These are phyloP conservation scores for Tylopilus sp. DNA, from an alignment of 1,284 basidiomycete genomes.

Conservation along the genomic window DNA sequence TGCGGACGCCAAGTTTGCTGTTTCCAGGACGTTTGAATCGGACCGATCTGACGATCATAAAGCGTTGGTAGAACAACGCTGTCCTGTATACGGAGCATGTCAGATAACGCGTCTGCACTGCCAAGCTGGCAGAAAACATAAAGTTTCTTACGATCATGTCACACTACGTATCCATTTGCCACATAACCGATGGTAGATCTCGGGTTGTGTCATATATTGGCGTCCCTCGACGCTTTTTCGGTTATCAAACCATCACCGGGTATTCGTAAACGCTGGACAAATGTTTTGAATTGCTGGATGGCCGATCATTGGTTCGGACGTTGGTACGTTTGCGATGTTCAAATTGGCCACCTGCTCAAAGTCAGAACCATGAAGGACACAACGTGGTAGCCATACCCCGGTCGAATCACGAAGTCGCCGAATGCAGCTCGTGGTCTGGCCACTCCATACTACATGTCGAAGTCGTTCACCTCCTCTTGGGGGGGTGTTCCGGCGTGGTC, in stretches of 20 bases:
- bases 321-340: neutral
- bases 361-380: neutral
- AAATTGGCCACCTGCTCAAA: neutral
- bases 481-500: neutral
- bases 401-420: no score
- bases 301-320: neutral
- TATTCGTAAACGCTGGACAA: neutral
- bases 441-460: neutral
- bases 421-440: no score
- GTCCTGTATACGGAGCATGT: neutral
- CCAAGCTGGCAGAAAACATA: neutral
- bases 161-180: neutral
- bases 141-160: neutral
- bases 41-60: neutral
- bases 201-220: neutral
- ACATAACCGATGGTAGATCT: slow-evolving; percentile 5
- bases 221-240: slow-evolving; percentile 1
- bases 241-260: slow-evolving; percentile 12
- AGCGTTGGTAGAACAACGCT: slow-evolving; percentile 6
- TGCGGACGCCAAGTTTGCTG: neutral
- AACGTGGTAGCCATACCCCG: neutral
- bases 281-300: neutral
- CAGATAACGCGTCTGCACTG: slow-evolving; percentile 2
- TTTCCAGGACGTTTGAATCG: neutral
- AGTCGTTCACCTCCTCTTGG: neutral